Evolutionary conservation across 495 filamentous ascomycete genomes (phyloP), one percentile per base, ranked within the genome.

Genomic region (Thermothielavioides terrestris): DNA sequence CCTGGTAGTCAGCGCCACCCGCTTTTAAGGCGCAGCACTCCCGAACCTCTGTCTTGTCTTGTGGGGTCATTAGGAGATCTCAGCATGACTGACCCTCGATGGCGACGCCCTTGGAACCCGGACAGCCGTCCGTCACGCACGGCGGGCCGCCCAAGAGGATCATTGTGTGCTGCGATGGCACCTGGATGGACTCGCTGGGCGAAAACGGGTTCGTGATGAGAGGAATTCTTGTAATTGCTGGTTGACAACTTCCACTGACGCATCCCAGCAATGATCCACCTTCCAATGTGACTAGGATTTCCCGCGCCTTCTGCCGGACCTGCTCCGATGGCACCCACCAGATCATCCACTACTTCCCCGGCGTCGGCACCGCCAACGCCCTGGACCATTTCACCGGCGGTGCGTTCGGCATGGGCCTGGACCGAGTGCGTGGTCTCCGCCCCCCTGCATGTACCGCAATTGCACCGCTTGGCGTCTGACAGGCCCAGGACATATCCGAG

Each of bases 401-500:
- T 38, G 57, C 69, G 1, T 74, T 71, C 40, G 75, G 75, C 6
- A 54, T 63, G 46, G 71, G 70, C 9, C 58, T 76, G 10, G 60
- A 65, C 38, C 49, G 44, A 31, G 60, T 46, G 14, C 12, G 48
- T 39, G n/a, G n/a, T n/a, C n/a, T n/a, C n/a, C n/a, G n/a, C n/a
- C 21, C 18, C 22, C 12, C 17, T 18, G n/a, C 17, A n/a, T n/a
- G n/a, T n/a, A n/a, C n/a, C n/a, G n/a, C 8, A 18, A 2, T 8
- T n/a, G 1, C n/a, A 14, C 1, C 38, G 41, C 51, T 28, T 41
- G 22, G 25, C 21, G 55, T 58, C 23, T 35, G 6, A 43, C 30
- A 36, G 41, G 52, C 20, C 6, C n/a, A 61, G 55, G 59, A 83
- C 50, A 78, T 87, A 39, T 69, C 79, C 5, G 77, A 82, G 55